Base-by-base conservation (phyloP, 2,329 filamentous ascomycete genomes). In the Aspergillus sp. region DNA sequence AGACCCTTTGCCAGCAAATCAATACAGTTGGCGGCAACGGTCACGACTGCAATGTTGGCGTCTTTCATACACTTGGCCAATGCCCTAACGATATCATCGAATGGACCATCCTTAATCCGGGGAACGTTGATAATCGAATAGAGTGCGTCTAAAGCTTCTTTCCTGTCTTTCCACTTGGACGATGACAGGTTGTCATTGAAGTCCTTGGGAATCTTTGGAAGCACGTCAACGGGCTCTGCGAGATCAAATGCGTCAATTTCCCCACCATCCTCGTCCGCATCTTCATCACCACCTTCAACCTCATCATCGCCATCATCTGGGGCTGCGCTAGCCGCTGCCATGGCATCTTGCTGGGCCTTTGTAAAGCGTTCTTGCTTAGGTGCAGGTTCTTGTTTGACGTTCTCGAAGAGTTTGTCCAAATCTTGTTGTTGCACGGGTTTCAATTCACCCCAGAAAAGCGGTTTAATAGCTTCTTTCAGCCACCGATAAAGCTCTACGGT, bases 11-110 rank as follows among this genome's bases (percentile, higher is more conserved):
- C 91, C 22, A 98, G 74, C 23, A 86, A 79, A 61, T 97, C 90
- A 30, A 96, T 86, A 68, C 91, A 95, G 60, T 94, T 90, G 2
- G 91, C 93, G 5, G 94, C 91, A 54, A 93, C 85, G 1, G 86
- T 93, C 17, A 96, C 93, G 43, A 97, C 93, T 4, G 88, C 86
- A 57, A 98, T 86, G 63, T 98, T 98, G 59, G 94, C 93, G 59
- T 98, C 94, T 69, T 98, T 98, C 93, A 98, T 98, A 59, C 83
- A 89, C 70, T 97, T 98, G 41, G 93, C 91, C 47, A 97, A 77
- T 3, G 82, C 85, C 51, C 88, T 81, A 48, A 88, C 82, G 56
- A 97, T 79, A 60, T 97, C 91, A 64, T 85, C 82, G 62, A 90
- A 97, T 47, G 88, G 85, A 5, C 83, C 88, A 58, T 97, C 91